Evolutionary conservation across 768 basidiomycete species (phyloP).

Genomic region (Termitomyces heimii): DNA sequence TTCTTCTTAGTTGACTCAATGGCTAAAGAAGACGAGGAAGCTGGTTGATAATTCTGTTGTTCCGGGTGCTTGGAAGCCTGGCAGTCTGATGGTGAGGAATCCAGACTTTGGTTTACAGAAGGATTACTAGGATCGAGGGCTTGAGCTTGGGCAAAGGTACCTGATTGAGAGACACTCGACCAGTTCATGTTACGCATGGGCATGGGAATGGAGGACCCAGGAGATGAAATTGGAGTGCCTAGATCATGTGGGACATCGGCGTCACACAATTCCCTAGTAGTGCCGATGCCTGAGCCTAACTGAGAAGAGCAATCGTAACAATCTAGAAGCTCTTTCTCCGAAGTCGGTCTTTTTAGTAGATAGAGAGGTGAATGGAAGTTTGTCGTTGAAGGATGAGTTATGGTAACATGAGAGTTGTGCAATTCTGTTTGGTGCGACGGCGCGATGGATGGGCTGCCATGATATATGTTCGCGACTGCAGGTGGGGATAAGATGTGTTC

Average conservation of each 20-base stretch:
- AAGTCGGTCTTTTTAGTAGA: neutral
- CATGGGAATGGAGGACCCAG: conserved; percentile 34
- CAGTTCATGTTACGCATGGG: conserved; percentile 27
- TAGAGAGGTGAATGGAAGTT: neutral
- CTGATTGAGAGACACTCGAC: conserved; percentile 6
- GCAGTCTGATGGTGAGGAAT: neutral
- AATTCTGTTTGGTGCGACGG: neutral
- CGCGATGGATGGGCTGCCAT: neutral
- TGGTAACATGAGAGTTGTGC: neutral
- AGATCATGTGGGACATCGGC: neutral
- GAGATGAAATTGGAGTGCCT: neutral
- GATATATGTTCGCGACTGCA: neutral
- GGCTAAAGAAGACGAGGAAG: conserved; percentile 1
- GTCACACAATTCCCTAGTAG: neutral
- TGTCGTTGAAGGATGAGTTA: neutral
- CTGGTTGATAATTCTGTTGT: neutral
- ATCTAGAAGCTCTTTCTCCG: neutral
- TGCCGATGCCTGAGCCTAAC: neutral
- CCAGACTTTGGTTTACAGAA: conserved; percentile 2
- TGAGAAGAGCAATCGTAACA: neutral
- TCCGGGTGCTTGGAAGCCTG: neutral
- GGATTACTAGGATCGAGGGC: neutral
- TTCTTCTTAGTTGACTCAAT: conserved; percentile 27
- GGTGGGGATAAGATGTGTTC: neutral
- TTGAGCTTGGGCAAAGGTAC: conserved; percentile 4